Conservation (phyloP, 148 eudicot genomes). For the Amaranthus palmeri region DNA sequence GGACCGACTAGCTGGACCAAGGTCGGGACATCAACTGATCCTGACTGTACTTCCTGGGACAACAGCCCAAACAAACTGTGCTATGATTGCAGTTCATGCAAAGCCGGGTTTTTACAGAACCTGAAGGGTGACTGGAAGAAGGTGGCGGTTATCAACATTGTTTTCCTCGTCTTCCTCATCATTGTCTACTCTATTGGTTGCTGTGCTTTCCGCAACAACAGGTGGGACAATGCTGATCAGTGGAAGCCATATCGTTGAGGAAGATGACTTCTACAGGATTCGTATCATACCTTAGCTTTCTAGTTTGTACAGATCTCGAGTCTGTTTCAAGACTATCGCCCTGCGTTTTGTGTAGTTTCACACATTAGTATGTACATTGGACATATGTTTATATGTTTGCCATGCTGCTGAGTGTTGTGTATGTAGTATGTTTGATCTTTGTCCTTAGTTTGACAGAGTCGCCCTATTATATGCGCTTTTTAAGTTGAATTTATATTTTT, state of each 20-base stretch:
- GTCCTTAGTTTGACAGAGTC: background rate
- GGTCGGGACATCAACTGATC: conserved; percentile 17
- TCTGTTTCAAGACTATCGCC: conserved; percentile 15
- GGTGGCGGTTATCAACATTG: conserved; percentile 64
- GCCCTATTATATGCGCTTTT: too few relatives aligned
- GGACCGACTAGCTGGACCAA: conserved; percentile 64
- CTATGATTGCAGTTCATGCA: conserved; percentile 78
- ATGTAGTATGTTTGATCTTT: background rate
- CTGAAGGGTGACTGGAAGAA: conserved; percentile 86
- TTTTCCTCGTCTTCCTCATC: conserved; percentile 66
- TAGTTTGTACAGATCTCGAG: conserved; percentile 20
- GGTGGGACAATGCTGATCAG: conserved; percentile 44
- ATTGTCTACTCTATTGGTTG: conserved; percentile 87
- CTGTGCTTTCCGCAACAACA: conserved; percentile 89
- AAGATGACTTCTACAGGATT: background rate
- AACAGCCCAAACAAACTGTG: conserved; percentile 47
- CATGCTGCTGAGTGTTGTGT: conserved; percentile 1
- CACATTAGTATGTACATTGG: background rate
- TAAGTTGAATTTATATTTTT: too few relatives aligned
- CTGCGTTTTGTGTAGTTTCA: background rate
- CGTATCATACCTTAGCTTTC: background rate
- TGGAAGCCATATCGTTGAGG: conserved; percentile 54
- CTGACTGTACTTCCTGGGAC: conserved; percentile 66
- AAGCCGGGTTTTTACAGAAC: conserved; percentile 83
- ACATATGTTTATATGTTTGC: background rate